A percentile compares a stretch with the other conserved stretches of the same genome.
phyloP scores from a whole-genome alignment of 1,139 yeast genomes.

The Saccharomyces hybrid region DNA sequence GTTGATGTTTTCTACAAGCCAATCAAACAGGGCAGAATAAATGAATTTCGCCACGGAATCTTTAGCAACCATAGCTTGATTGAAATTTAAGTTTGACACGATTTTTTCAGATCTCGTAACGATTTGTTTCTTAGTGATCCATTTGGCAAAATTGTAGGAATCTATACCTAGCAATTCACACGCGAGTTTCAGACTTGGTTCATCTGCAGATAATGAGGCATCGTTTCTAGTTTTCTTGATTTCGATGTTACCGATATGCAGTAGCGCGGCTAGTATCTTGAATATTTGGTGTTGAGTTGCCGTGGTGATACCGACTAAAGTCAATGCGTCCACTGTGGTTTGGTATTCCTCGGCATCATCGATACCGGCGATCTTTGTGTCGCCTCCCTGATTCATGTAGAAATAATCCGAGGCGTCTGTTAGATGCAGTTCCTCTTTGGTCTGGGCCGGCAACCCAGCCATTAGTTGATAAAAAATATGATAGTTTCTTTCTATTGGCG shows the following conservation, averaged over 20 bases:
- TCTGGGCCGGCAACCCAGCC: slow-evolving; percentile 64
- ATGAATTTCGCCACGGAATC: slow-evolving; percentile 95
- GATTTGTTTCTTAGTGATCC: slow-evolving; percentile 92
- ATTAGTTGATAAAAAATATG: slow-evolving; percentile 92
- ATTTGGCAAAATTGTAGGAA: slow-evolving; percentile 67
- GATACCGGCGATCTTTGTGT: slow-evolving; percentile 63
- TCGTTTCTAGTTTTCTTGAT: slow-evolving; percentile 81
- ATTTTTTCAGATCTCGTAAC: slow-evolving; percentile 88
- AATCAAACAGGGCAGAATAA: slow-evolving; percentile 88
- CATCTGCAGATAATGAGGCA: slow-evolving; percentile 78
- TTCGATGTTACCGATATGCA: slow-evolving; percentile 91
- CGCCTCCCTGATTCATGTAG: slow-evolving; percentile 89
- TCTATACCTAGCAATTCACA: slow-evolving; percentile 83
- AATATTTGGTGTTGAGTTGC: slow-evolving; percentile 63
- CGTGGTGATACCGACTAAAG: slow-evolving; percentile 65
- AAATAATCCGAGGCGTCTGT: slow-evolving; percentile 60
- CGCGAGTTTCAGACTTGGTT: slow-evolving; percentile 76
- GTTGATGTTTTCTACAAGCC: slow-evolving; percentile 87
- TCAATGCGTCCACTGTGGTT: slow-evolving; percentile 69
- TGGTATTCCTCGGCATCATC: slow-evolving; percentile 77
- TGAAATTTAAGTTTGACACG: slow-evolving; percentile 71
- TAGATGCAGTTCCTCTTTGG: slow-evolving; percentile 54
- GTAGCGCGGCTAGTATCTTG: slow-evolving; percentile 75
- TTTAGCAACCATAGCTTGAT: slow-evolving; percentile 85
- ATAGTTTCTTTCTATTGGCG: slow-evolving; percentile 83